Percentiles rank a stretch among this genome's conserved stretches.
phyloP scores from a whole-genome alignment of 2,329 filamentous ascomycete genomes.

The Pyrenophora graminea region DNA sequence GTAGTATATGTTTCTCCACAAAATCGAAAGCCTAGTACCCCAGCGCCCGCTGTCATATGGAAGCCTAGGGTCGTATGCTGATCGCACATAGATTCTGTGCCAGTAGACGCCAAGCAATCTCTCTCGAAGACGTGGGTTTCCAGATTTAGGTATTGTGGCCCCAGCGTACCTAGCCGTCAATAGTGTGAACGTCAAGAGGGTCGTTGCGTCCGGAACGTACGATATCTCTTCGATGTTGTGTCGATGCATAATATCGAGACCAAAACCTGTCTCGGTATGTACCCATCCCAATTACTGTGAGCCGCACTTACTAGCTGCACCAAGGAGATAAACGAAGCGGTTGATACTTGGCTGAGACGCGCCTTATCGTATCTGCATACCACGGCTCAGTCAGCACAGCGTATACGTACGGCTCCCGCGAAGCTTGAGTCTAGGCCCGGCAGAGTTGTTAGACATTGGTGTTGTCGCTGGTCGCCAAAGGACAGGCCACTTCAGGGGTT shows the following conservation, averaged over 20 bases:
- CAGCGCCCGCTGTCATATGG: background rate
- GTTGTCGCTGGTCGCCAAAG: constrained; percentile 14
- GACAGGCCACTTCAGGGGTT: constrained; percentile 11
- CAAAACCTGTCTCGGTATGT: background rate
- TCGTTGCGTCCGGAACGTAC: constrained; percentile 2
- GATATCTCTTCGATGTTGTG: background rate
- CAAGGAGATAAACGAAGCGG: too few species aligned
- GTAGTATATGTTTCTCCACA: constrained; percentile 1
- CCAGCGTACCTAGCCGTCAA: constrained; percentile 10
- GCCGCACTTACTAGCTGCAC: too few species aligned
- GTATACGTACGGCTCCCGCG: background rate
- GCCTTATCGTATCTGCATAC: too few species aligned
- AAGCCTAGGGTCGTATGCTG: background rate
- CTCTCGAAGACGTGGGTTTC: background rate
- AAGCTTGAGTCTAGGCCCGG: background rate
- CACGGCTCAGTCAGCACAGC: background rate
- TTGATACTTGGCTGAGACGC: too few species aligned
- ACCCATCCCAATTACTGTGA: too few species aligned
- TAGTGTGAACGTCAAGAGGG: constrained; percentile 11
- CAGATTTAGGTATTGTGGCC: constrained; percentile 10
- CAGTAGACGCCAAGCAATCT: background rate
- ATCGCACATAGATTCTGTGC: background rate
- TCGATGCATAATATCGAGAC: background rate
- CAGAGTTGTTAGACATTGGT: background rate
- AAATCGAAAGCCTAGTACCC: constrained; percentile 1